phyloP scores from a whole-genome alignment of 2,329 filamentous ascomycete genomes.

The Ilyonectria destructans region DNA sequence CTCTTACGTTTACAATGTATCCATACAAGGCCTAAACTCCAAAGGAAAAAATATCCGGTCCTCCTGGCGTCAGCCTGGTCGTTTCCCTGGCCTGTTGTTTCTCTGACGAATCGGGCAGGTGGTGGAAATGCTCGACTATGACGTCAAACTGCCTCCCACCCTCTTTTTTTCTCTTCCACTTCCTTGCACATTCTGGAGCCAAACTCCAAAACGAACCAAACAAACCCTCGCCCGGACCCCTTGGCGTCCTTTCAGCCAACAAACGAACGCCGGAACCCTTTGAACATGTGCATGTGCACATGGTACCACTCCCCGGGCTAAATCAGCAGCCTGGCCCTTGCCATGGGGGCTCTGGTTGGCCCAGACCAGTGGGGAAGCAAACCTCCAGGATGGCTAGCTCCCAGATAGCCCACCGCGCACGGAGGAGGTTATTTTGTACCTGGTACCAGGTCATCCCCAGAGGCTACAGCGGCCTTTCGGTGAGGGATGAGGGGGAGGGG shows the following conservation, averaged over 20 bases:
- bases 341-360: conserved; percentile 39
- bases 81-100: conserved; percentile 10
- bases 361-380: conserved; percentile 8
- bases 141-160: conserved; percentile 20
- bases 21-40: conserved; percentile 7
- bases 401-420: conserved; percentile 30
- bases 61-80: conserved; percentile 4
- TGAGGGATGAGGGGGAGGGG: conserved; percentile 17
- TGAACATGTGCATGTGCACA: conserved; percentile 23
- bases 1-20: conserved; percentile 13
- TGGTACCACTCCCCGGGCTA: conserved; percentile 27
- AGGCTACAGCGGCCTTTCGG: conserved; percentile 19
- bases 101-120: conserved; percentile 28
- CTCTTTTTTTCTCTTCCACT: neutral
- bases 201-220: conserved; percentile 16
- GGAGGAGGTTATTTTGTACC: conserved; percentile 31
- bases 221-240: conserved; percentile 1
- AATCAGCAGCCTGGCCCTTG: conserved; percentile 17
- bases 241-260: conserved; percentile 19
- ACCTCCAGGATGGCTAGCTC: conserved; percentile 19
- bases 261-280: conserved; percentile 18
- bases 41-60: conserved; percentile 3
- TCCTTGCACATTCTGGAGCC: neutral
- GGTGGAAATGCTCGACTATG: conserved; percentile 19
- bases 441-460: conserved; percentile 13